A percentile compares a stretch with the other conserved stretches of the same genome.
Conservation (phyloP, 2,329 filamentous ascomycete genomes). For the Aphanoascus verrucosus region DNA sequence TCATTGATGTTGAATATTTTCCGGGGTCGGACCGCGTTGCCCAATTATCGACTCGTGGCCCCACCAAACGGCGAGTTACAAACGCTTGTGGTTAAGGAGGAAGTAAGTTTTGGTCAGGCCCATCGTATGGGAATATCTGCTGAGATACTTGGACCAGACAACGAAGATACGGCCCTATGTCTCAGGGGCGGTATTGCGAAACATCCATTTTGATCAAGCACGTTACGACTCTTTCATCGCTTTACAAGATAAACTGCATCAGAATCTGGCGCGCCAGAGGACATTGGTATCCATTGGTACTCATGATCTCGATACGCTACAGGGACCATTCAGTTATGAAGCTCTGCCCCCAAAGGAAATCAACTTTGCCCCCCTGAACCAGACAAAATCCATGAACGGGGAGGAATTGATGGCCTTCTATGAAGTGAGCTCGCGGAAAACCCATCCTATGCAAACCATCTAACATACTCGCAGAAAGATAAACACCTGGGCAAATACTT, state of each 20-base stretch:
- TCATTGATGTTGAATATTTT: slow-evolving; percentile 94
- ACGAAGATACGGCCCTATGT: slow-evolving; percentile 74
- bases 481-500: slow-evolving; percentile 82
- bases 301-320: slow-evolving; percentile 84
- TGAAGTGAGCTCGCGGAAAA: slow-evolving; percentile 40
- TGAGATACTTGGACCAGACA: slow-evolving; percentile 42
- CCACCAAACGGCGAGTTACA: slow-evolving; percentile 64
- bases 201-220: slow-evolving; percentile 81
- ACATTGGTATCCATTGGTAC: slow-evolving; percentile 96
- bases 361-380: slow-evolving; percentile 81
- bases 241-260: slow-evolving; percentile 94
- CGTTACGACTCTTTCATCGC: slow-evolving; percentile 96
- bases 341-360: slow-evolving; percentile 85
- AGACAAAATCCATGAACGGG: slow-evolving; percentile 76
- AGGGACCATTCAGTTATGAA: slow-evolving; percentile 95
- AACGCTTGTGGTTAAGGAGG: slow-evolving; percentile 66
- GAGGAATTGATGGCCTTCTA: slow-evolving; percentile 90
- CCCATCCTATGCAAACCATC: background rate
- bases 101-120: slow-evolving; percentile 29
- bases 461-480: slow-evolving; percentile 48
- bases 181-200: slow-evolving; percentile 77
- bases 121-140: background rate
- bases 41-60: slow-evolving; percentile 66
- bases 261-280: slow-evolving; percentile 84
- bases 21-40: slow-evolving; percentile 61